phyloP scores from a whole-genome alignment of 1,284 basidiomycete genomes.

The Papiliotrema terrestris region DNA sequence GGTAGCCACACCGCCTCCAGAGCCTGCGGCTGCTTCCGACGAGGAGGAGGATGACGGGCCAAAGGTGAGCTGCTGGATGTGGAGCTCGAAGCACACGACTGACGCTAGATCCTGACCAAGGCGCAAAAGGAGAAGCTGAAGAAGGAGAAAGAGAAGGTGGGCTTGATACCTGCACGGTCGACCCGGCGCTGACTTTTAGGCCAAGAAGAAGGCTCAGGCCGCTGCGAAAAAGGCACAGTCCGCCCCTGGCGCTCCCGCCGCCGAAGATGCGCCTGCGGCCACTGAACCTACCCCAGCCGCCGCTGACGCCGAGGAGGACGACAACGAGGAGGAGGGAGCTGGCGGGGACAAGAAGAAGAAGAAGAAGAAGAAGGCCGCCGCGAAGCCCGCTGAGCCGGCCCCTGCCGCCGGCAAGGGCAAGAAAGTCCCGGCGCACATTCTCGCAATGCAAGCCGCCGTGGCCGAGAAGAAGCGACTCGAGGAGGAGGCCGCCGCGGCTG shows the following conservation, averaged over 20 bases:
- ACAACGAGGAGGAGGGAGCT: conserved; percentile 56
- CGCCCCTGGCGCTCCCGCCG: conserved; percentile 15
- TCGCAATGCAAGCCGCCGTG: conserved; percentile 72
- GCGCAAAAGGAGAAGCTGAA: conserved; percentile 92
- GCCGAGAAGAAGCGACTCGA: conserved; percentile 83
- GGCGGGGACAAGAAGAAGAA: conserved; percentile 62
- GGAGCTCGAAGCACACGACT: not conserved
- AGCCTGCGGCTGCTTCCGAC: conserved; percentile 57
- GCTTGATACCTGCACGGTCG: too few relatives aligned
- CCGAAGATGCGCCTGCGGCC: conserved; percentile 27
- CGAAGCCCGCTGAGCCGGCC: conserved; percentile 62
- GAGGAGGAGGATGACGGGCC: conserved; percentile 71
- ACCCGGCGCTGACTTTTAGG: conserved; percentile 53
- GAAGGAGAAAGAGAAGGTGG: conserved; percentile 88
- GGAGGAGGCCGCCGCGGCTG: conserved; percentile 68
- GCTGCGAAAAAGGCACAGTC: conserved; percentile 69
- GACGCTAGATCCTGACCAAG: conserved; percentile 69
- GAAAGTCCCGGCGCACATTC: conserved; percentile 66
- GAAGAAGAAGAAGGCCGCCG: conserved; percentile 83
- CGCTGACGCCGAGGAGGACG: conserved; percentile 58
- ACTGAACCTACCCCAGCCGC: conserved; percentile 46
- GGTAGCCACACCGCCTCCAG: conserved; percentile 50
- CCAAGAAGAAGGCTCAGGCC: conserved; percentile 91
- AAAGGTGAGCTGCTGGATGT: conserved; percentile 23
- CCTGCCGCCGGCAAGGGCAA: conserved; percentile 53